Evolutionary conservation across 805 yeast species (phyloP), one percentile per base, ranked within the genome.

Genomic region (Lipomyces sp.): DNA sequence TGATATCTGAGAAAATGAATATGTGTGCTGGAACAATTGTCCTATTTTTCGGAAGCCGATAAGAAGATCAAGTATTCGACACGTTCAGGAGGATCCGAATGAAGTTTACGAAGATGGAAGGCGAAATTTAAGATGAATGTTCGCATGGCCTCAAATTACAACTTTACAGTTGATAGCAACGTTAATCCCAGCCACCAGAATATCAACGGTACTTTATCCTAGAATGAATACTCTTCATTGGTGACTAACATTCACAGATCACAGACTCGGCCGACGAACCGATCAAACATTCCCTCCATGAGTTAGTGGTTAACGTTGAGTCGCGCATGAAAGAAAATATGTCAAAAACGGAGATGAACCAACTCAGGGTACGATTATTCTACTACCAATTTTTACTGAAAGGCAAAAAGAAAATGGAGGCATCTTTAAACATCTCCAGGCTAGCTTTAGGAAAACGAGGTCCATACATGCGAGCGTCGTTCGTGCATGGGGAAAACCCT

Each of bases 31-130:
- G n/a, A 4, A 39, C 8, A 13, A 10, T 5, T 39, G 45, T 39
- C 45, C 45, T 39, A 39, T 39, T 39, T 39, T 39, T 39, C 45
- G 45, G 45, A 39, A 39, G 45, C 45, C 45, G 45, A 15, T 18
- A 39, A 39, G 45, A 39, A 39, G 6, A 18, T 39, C n/a, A 15
- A 39, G 18, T 39, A 39, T 39, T 39, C 18, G 18, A 39, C 5
- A 3, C 45, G 45, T 39, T 4, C 45, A 13, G 45, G 45, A 39
- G 45, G 45, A 1, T 39, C 45, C 45, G n/a, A 39, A 39, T 13
- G 18, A 15, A 39, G 45, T 39, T 39, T 39, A 39, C 45, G 45
- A 39, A 15, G 45, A 39, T 39, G 45, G 18, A 39, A 39, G 18
- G 45, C 45, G 18, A 39, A 39, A 39, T 39, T 39, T 39, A 39